phyloP scores from a whole-genome alignment of 2,329 filamentous ascomycete genomes.

The Gnomoniopsis sp. region DNA sequence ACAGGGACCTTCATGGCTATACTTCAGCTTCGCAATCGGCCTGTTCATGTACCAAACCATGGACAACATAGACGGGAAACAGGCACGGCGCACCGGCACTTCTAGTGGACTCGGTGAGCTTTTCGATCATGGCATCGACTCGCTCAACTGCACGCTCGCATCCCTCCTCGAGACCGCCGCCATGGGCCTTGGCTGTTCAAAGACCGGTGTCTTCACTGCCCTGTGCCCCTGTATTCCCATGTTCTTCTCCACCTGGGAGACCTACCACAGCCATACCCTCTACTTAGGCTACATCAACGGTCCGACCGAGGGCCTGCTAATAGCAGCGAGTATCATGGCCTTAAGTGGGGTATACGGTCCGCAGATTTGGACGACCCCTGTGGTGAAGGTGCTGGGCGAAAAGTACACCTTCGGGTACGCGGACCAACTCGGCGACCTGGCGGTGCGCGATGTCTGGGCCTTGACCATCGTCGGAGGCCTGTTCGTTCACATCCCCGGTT shows the following conservation, averaged over 20 bases:
- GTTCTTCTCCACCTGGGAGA: slow-evolving; percentile 99
- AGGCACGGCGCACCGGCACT: slow-evolving; percentile 89
- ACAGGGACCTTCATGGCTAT: slow-evolving; percentile 84
- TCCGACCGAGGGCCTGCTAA: slow-evolving; percentile 89
- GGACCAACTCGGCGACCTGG: slow-evolving; percentile 63
- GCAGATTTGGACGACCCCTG: slow-evolving; percentile 75
- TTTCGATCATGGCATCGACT: slow-evolving; percentile 98
- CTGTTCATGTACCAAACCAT: slow-evolving; percentile 99
- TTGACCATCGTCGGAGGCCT: slow-evolving; percentile 64
- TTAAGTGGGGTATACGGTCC: slow-evolving; percentile 85
- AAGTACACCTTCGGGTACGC: slow-evolving; percentile 49
- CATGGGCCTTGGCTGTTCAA: slow-evolving; percentile 84
- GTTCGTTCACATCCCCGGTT: slow-evolving; percentile 79
- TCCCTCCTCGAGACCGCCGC: slow-evolving; percentile 88
- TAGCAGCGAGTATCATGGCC: slow-evolving; percentile 83
- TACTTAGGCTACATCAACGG: slow-evolving; percentile 97
- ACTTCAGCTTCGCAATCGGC: slow-evolving; percentile 92
- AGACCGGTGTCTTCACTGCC: slow-evolving; percentile 85
- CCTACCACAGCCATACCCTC: slow-evolving; percentile 95
- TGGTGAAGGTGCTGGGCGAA: slow-evolving; percentile 66
- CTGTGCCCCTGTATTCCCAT: slow-evolving; percentile 90
- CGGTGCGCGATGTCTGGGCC: slow-evolving; percentile 87
- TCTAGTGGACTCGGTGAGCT: slow-evolving; percentile 93
- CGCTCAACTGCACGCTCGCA: slow-evolving; percentile 91
- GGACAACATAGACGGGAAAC: slow-evolving; percentile 98